phyloP scores from a whole-genome alignment of 331 rosid species.

The Telfairia occidentalis region DNA sequence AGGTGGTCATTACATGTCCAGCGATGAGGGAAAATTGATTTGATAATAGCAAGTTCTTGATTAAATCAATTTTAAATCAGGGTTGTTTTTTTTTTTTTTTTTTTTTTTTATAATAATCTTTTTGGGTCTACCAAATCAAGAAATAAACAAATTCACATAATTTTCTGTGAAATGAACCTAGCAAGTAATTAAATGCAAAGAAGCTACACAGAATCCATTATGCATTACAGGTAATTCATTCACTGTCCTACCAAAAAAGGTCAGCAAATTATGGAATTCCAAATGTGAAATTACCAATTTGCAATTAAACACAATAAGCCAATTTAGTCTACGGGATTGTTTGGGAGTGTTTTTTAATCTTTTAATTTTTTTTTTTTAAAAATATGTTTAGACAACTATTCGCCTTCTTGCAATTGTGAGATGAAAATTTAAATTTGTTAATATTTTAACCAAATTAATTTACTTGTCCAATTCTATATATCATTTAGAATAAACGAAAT shows the following conservation, averaged over 20 bases:
- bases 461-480: too few species aligned
- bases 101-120: background rate
- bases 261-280: background rate
- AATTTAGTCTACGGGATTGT: background rate
- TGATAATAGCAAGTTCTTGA: background rate
- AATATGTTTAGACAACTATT: too few species aligned
- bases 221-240: constrained; percentile 7
- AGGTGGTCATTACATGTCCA: background rate
- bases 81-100: background rate
- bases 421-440: too few species aligned
- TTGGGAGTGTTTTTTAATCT: background rate
- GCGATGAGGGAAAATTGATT: background rate
- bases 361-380: too few species aligned
- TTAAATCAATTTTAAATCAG: background rate
- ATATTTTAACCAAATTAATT: too few species aligned
- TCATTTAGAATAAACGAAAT: too few species aligned
- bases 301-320: background rate
- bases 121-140: background rate
- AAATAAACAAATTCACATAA: background rate
- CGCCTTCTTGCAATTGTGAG: too few species aligned
- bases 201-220: background rate
- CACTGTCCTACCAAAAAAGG: background rate
- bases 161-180: background rate
- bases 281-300: background rate
- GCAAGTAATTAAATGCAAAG: background rate